These are phyloP conservation scores for Geosmithia flava DNA, from an alignment of 2,329 filamentous ascomycete genomes.

Conservation along the genomic window DNA sequence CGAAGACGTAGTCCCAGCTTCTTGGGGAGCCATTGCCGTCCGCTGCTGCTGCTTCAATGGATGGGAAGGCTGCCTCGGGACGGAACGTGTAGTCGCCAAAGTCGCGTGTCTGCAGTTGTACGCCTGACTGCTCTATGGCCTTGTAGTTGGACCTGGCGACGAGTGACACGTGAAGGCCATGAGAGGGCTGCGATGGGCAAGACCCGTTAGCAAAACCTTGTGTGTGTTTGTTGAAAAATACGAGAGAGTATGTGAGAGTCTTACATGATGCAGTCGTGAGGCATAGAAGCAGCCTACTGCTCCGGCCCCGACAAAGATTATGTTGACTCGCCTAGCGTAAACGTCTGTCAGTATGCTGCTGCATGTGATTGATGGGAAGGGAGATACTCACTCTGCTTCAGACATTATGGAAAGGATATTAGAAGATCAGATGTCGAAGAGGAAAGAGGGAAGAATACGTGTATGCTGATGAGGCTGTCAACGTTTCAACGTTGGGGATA, in stretches of 20 bases:
- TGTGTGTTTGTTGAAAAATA: slow-evolving; percentile 1
- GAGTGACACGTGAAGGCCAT: slow-evolving; percentile 50
- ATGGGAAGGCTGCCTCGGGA: slow-evolving; percentile 50
- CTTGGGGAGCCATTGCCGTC: neutral
- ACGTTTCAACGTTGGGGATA: no score
- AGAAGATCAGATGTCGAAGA: no score
- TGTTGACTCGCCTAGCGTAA: slow-evolving; percentile 22
- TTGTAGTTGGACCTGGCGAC: slow-evolving; percentile 65
- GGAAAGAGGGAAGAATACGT: no score
- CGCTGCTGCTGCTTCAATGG: slow-evolving; percentile 39
- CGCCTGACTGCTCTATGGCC: slow-evolving; percentile 47
- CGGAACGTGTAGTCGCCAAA: slow-evolving; percentile 57
- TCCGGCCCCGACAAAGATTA: slow-evolving; percentile 58
- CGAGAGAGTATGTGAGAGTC: slow-evolving; percentile 5
- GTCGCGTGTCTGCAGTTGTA: slow-evolving; percentile 49
- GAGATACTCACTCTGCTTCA: no score
- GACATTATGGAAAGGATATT: no score
- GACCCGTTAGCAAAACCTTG: neutral
- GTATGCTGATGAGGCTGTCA: no score
- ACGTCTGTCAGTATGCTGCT: neutral
- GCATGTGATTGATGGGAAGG: neutral
- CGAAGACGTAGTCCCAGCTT: slow-evolving; percentile 51
- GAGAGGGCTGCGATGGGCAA: slow-evolving; percentile 23
- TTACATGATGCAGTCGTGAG: slow-evolving; percentile 50
- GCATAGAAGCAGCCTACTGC: slow-evolving; percentile 65